Base-by-base conservation (phyloP, 225 moss, liverwort and hornwort species). In the Pseudisothecium myosuroides region DNA sequence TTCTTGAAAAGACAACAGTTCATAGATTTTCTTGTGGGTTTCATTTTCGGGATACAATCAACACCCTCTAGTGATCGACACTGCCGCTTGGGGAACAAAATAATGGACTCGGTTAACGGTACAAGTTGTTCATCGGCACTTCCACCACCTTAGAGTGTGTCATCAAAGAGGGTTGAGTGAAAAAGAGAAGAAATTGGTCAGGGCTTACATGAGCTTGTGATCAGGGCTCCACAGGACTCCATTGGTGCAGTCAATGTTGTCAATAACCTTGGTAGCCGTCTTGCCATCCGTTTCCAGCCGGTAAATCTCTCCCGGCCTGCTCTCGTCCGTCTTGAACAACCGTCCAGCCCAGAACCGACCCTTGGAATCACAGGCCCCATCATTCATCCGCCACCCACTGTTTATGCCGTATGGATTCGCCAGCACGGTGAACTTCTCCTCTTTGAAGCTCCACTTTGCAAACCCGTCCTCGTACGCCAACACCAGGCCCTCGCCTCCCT, bases 301-400 rank as follows among this genome's bases (percentile, higher is more conserved):
- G 80, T 96, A 98, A 76, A 98, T 93, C 74, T 97, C 97, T 21
- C 98, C 98, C 12, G 95, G 96, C 85, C 64, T 91, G 86, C 88
- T 96, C 93, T 98, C 98, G 87, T 98, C 94, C 5, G 92, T 87
- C 82, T 94, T 96, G 90, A 95, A 96, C 81, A 98, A 74, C 6
- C 96, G 91, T 37, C 98, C 98, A 29, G 96, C 98, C 96, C 98
- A 98, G 87, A 98, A 98, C 9, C 98, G 93, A 12, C 98, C 98
- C 78, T 85, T 92, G 73, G 98, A 98, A 76, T 98, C 98, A 61
- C 96, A 96, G 15, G 95, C 94, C 36, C 98, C 98, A 65, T 98
- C 98, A 45, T 98, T 96, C 98, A 98, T 98, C 14, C 96, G 93
- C 98, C 98, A 98, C 15, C 98, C 96, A 71, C 88, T 94, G 89